These are phyloP conservation scores for Aspergillus saccharolyticus DNA, from an alignment of 495 filamentous ascomycete species.

Conservation along the genomic window DNA sequence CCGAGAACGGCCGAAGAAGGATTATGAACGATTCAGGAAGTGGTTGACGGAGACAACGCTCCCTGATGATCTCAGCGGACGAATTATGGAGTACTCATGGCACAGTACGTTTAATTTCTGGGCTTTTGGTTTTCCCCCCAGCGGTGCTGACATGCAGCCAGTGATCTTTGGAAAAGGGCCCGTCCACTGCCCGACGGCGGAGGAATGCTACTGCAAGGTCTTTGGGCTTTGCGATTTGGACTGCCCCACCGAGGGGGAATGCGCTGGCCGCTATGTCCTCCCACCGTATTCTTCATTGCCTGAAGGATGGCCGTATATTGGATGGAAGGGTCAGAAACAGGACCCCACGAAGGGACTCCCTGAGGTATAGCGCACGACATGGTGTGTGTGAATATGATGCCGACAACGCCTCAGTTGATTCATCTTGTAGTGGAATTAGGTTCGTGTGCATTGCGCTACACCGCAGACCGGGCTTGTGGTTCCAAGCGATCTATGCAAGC, in stretches of 20 bases:
- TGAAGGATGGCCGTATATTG: conserved; percentile 47
- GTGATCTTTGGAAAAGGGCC: conserved; percentile 49
- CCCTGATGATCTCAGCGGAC: conserved; percentile 53
- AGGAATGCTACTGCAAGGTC: conserved; percentile 59
- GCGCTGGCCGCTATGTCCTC: conserved; percentile 42
- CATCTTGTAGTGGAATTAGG: background rate
- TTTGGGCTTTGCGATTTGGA: conserved; percentile 55
- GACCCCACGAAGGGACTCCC: conserved; percentile 37
- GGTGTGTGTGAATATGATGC: background rate
- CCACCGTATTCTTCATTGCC: conserved; percentile 45
- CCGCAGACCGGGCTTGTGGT: too few species aligned
- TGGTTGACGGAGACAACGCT: conserved; percentile 58
- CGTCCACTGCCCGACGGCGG: conserved; percentile 52
- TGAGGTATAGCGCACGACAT: conserved; percentile 18
- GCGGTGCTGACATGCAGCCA: conserved; percentile 17
- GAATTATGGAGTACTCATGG: conserved; percentile 72
- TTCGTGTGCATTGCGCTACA: background rate
- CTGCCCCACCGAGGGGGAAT: conserved; percentile 32
- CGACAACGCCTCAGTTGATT: background rate
- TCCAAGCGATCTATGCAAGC: too few species aligned
- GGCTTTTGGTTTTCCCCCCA: background rate
- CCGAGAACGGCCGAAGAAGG: conserved; percentile 38
- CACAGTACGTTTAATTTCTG: conserved; percentile 42
- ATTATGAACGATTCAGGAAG: conserved; percentile 52
- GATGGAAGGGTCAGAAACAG: conserved; percentile 45